Conservation (phyloP, 495 filamentous ascomycete species). For the Lophium mytilinum region DNA sequence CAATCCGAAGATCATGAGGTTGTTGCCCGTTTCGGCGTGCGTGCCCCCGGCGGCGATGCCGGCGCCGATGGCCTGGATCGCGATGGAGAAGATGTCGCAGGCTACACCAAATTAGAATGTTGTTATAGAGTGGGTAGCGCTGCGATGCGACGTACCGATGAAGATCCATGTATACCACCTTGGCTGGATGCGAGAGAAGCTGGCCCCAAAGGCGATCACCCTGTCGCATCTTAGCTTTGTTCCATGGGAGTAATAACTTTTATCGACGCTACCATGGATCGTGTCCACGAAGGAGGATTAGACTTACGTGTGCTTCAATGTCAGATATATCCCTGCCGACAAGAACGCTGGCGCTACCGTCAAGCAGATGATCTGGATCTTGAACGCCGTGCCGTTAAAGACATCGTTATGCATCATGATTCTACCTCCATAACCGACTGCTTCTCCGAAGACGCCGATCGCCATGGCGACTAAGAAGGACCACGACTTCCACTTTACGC, state of each 20-base stretch:
- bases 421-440: slow-evolving; percentile 39
- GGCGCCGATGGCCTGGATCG: slow-evolving; percentile 58
- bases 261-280: neutral
- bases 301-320: slow-evolving; percentile 50
- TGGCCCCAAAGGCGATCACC: slow-evolving; percentile 46
- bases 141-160: slow-evolving; percentile 34
- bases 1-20: slow-evolving; percentile 66
- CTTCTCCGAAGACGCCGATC: slow-evolving; percentile 37
- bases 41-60: slow-evolving; percentile 47
- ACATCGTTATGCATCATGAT: slow-evolving; percentile 31
- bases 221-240: neutral
- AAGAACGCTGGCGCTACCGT: slow-evolving; percentile 59
- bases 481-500: slow-evolving; percentile 23
- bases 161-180: slow-evolving; percentile 59
- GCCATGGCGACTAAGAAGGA: slow-evolving; percentile 37
- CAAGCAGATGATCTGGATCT: slow-evolving; percentile 60
- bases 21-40: slow-evolving; percentile 42
- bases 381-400: slow-evolving; percentile 34
- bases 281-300: neutral
- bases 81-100: slow-evolving; percentile 55
- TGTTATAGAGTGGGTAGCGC: too few relatives aligned
- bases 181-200: slow-evolving; percentile 48
- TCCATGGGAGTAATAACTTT: neutral
- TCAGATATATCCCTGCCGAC: slow-evolving; percentile 59
- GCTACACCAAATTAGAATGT: slow-evolving; percentile 1